Base-by-base conservation (phyloP, 768 basidiomycete species). In the Pholiota molesta region DNA sequence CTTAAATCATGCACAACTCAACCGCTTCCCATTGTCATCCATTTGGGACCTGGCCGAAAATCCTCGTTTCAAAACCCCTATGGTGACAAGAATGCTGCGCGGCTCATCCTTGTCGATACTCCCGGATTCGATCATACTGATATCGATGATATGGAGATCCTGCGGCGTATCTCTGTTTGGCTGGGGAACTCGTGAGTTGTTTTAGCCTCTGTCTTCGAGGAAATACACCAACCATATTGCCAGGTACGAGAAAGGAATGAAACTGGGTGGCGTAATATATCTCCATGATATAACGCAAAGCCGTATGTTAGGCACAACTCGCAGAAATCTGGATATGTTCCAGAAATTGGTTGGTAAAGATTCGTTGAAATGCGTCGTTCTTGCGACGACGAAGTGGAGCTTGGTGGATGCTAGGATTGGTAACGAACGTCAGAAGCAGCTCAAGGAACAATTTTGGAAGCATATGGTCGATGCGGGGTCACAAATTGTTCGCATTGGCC, bases 281-380 rank as follows among this genome's bases (percentile, higher is more conserved):
- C 55, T 56, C 5, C 55, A 56, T 37, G 55, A 56, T 19, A 56
- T 56, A 23, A 42, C 55, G 9, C 55, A 56, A 42, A 44, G 40
- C 28, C 40, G 55, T 17, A 42, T 56, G 42, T 29, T 56, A 21
- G 55, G 55, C 13, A 56, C 55, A 3, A 44, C 40, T 11, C 55
- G 55, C 16, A 19, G 55, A 26, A 56, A 56, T 26, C 10, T 44
- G 28, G 26, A 42, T 26, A 44, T 56, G 55, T 56, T 56, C 13
- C 37, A 28, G n/a, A 56, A 56, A 26, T 31, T 44, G 10, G 55
- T 44, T 42, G 55, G 55, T 8, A 11, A 28, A 17, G 16, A 44
- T 4, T 28, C 55, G 17, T 13, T 56, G 7, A 42, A 28, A 13
- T 11, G 19, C 7, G 37, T 56, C 11, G 39, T 56, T 29, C 28